These are phyloP conservation scores for Dysphania ambrosioides DNA, from an alignment of 148 eudicot species.

Conservation along the genomic window DNA sequence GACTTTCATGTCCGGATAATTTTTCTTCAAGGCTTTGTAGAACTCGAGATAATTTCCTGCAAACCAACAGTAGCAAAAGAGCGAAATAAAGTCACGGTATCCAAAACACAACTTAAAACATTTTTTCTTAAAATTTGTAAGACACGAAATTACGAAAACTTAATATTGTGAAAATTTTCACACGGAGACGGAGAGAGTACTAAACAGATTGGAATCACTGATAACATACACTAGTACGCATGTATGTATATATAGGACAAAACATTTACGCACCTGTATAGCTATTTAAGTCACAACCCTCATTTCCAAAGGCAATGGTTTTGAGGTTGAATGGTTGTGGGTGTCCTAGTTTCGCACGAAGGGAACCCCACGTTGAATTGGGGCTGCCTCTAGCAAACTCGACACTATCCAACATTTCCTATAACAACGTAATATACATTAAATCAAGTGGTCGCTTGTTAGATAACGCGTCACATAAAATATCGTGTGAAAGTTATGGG, in stretches of 20 bases:
- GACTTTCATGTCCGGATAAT: conserved; percentile 28
- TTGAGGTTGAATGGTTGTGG: conserved; percentile 64
- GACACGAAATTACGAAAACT: too few relatives aligned
- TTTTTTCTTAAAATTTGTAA: too few relatives aligned
- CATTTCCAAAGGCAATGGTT: conserved; percentile 75
- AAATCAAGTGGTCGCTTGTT: background rate
- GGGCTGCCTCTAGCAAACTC: conserved; percentile 83
- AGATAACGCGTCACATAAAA: background rate
- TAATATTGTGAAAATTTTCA: too few relatives aligned
- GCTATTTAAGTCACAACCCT: conserved; percentile 40
- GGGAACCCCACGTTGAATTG: conserved; percentile 68
- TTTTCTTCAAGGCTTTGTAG: conserved; percentile 23
- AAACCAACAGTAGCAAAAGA: background rate
- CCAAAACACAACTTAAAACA: too few relatives aligned
- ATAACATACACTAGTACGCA: background rate
- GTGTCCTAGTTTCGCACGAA: conserved; percentile 76
- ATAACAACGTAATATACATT: background rate
- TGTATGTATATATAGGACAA: too few relatives aligned
- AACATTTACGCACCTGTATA: background rate
- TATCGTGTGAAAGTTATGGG: background rate
- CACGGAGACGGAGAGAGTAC: too few relatives aligned
- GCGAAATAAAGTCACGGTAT: too few relatives aligned
- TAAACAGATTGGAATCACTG: too few relatives aligned
- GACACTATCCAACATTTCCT: conserved; percentile 68
- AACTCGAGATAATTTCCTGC: conserved; percentile 55